Percentiles rank a stretch among this genome's conserved stretches.
phyloP scores from a whole-genome alignment of 208 protist genomes.

The Trichomonas tenax region DNA sequence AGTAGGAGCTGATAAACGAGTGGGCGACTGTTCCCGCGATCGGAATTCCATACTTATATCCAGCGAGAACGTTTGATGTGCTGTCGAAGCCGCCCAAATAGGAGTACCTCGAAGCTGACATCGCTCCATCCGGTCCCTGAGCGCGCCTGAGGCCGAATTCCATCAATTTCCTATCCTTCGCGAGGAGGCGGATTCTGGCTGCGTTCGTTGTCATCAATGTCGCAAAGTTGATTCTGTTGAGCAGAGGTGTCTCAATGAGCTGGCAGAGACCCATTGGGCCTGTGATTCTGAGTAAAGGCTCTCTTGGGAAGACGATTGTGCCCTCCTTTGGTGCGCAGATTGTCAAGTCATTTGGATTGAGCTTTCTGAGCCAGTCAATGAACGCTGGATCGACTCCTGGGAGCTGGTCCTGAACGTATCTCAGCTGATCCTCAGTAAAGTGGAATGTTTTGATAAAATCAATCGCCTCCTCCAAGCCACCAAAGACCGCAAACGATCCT shows the following conservation, averaged over 20 bases:
- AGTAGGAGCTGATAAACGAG: constrained; percentile 38
- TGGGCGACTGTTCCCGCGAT: constrained; percentile 37
- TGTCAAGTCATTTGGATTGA: constrained; percentile 20
- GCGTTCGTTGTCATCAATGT: constrained; percentile 1
- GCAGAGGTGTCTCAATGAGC: constrained; percentile 35
- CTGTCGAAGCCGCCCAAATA: constrained; percentile 59
- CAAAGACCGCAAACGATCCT: constrained; percentile 33
- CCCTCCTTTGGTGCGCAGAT: constrained; percentile 35
- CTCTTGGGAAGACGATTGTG: constrained; percentile 16
- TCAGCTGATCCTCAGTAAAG: constrained; percentile 27
- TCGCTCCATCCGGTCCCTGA: constrained; percentile 60
- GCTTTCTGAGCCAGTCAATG: constrained; percentile 26
- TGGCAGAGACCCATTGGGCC: constrained; percentile 31
- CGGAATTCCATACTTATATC: constrained; percentile 49
- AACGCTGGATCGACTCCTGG: not conserved
- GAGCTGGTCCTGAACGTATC: not conserved
- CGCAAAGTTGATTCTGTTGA: constrained; percentile 33
- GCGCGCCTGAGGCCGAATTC: constrained; percentile 72
- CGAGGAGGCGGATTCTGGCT: not conserved
- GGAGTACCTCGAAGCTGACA: constrained; percentile 60
- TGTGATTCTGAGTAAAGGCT: constrained; percentile 35
- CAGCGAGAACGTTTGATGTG: constrained; percentile 62
- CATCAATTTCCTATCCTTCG: constrained; percentile 42
- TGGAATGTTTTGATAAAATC: constrained; percentile 28
- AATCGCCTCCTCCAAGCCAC: constrained; percentile 26